Conservation (phyloP, 2,329 filamentous ascomycete species). For the Fusarium palustre region DNA sequence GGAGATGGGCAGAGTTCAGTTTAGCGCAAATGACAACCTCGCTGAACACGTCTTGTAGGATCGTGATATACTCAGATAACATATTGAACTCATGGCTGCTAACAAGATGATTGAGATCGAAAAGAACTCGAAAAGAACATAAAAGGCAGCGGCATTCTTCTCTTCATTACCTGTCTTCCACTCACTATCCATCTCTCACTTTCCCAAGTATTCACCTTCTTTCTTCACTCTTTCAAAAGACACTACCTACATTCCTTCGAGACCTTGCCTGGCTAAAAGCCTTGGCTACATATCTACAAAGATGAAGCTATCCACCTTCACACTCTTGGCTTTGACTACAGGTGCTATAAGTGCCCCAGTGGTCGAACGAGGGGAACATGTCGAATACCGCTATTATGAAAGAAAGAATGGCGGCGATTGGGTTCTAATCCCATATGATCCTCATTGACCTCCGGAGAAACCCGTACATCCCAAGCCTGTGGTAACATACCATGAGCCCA, state of each 20-base stretch:
- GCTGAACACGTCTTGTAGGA: background rate
- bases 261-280: background rate
- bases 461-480: background rate
- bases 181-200: background rate
- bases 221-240: background rate
- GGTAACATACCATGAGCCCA: background rate
- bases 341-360: background rate
- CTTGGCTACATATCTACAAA: background rate
- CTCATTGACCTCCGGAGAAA: background rate
- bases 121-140: background rate
- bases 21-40: background rate
- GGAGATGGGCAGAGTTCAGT: background rate
- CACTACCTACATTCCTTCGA: background rate
- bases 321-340: background rate
- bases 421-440: background rate
- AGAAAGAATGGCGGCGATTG: background rate
- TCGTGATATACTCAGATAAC: background rate
- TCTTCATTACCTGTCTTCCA: no score
- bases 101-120: background rate
- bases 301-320: background rate
- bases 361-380: background rate
- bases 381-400: background rate
- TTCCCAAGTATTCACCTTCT: background rate
- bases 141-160: background rate
- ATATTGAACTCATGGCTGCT: background rate